Evolutionary conservation across 2,329 filamentous ascomycete genomes (phyloP).

Genomic region (Ceratocystiopsis sp.): DNA sequence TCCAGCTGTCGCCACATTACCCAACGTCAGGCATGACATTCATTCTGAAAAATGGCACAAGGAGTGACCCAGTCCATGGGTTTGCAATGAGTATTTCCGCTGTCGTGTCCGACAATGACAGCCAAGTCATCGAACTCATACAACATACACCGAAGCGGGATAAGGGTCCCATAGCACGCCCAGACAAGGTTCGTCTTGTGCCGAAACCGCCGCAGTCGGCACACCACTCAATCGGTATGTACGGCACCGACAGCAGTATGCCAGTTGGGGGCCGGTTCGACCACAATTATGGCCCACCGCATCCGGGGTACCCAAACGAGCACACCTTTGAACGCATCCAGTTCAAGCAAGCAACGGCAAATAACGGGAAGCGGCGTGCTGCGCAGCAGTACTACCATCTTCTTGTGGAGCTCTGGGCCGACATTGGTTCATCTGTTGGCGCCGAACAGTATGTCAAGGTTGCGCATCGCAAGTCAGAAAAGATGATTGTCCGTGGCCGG

Average conservation of each 20-base stretch:
- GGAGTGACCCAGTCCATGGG: slow-evolving; percentile 48
- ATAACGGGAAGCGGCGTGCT: slow-evolving; percentile 79
- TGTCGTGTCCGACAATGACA: slow-evolving; percentile 57
- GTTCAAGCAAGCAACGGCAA: slow-evolving; percentile 86
- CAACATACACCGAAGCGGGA: slow-evolving; percentile 87
- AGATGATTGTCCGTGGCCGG: slow-evolving; percentile 74
- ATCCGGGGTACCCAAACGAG: slow-evolving; percentile 28
- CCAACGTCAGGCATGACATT: slow-evolving; percentile 31
- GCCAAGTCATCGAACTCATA: slow-evolving; percentile 66
- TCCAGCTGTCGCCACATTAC: slow-evolving; percentile 44
- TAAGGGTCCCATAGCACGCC: slow-evolving; percentile 65
- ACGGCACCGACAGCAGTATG: slow-evolving; percentile 13
- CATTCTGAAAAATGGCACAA: slow-evolving; percentile 30
- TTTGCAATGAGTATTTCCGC: slow-evolving; percentile 79
- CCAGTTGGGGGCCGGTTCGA: slow-evolving; percentile 19
- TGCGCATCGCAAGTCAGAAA: slow-evolving; percentile 55
- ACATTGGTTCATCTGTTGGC: slow-evolving; percentile 32
- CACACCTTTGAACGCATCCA: slow-evolving; percentile 75
- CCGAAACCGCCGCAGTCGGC: slow-evolving; percentile 42
- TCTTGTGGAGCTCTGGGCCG: slow-evolving; percentile 68
- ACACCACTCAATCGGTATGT: slow-evolving; percentile 28
- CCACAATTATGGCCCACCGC: slow-evolving; percentile 22
- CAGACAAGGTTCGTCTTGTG: slow-evolving; percentile 49
- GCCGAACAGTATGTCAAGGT: slow-evolving; percentile 49
- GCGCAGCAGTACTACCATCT: slow-evolving; percentile 88